Percentiles rank a stretch among this genome's conserved stretches.
phyloP scores from a whole-genome alignment of 202 grass and related monocot species.

The Cymbopogon flexuosus region DNA sequence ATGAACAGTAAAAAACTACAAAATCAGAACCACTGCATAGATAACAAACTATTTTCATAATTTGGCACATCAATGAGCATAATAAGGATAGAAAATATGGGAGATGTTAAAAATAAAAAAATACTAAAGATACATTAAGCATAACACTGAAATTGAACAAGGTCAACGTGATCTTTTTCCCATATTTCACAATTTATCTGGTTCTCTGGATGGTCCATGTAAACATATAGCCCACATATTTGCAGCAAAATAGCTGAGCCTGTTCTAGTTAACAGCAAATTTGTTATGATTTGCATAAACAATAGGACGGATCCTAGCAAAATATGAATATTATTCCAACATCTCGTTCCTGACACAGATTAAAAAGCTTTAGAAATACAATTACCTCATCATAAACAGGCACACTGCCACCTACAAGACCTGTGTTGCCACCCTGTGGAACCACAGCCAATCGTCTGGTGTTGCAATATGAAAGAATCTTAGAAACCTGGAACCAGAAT shows the following conservation, averaged over 20 bases:
- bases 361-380: neutral
- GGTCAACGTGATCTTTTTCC: neutral
- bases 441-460: slow-evolving; percentile 76
- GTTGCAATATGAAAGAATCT: slow-evolving; percentile 91
- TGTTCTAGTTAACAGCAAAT: neutral
- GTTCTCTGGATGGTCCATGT: slow-evolving; percentile 5
- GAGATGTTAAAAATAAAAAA: neutral
- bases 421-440: slow-evolving; percentile 98
- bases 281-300: neutral
- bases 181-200: neutral
- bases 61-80: neutral
- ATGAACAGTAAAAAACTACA: slow-evolving; percentile 1
- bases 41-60: neutral
- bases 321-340: neutral
- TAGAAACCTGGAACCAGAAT: slow-evolving; percentile 79
- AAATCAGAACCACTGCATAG: neutral
- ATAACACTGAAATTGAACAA: neutral
- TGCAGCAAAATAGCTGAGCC: neutral
- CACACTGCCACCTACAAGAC: slow-evolving; percentile 92
- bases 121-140: neutral
- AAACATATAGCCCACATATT: slow-evolving; percentile 8
- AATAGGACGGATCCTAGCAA: neutral
- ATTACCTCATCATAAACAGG: slow-evolving; percentile 93
- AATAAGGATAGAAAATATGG: neutral
- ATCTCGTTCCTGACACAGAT: neutral